These are phyloP conservation scores for Esteya vermicola DNA, from an alignment of 2,329 filamentous ascomycete species.

Conservation along the genomic window DNA sequence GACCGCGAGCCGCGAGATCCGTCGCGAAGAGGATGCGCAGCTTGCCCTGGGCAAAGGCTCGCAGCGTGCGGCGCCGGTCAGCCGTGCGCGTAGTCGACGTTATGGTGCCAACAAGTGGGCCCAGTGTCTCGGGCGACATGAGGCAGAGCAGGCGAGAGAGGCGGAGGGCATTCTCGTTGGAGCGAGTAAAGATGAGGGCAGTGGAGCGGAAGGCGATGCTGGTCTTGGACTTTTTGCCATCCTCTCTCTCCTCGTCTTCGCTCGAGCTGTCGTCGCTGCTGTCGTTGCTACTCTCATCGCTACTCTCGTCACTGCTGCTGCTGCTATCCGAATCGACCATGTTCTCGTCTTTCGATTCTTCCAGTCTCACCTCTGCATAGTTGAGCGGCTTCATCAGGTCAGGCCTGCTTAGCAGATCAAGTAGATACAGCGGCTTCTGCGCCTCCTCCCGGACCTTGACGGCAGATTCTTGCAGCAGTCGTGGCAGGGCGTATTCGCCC, in stretches of 20 bases:
- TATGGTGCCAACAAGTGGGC: constrained; percentile 49
- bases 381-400: constrained; percentile 25
- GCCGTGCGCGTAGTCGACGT: constrained; percentile 67
- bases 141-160: constrained; percentile 66
- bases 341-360: background rate
- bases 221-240: background rate
- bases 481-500: constrained; percentile 38
- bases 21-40: constrained; percentile 73
- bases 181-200: constrained; percentile 77
- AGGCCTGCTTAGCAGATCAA: constrained; percentile 52
- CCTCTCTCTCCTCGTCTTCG: constrained; percentile 1
- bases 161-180: constrained; percentile 76
- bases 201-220: constrained; percentile 19
- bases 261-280: constrained; percentile 11
- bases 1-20: constrained; percentile 81
- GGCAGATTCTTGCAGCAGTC: constrained; percentile 47
- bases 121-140: constrained; percentile 42
- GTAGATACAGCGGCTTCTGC: constrained; percentile 71
- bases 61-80: constrained; percentile 51
- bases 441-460: constrained; percentile 54
- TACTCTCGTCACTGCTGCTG: background rate
- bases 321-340: too few species aligned
- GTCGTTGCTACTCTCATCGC: constrained; percentile 5
- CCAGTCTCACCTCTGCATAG: background rate
- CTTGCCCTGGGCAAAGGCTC: constrained; percentile 45